phyloP scores from a whole-genome alignment of 2,329 filamentous ascomycete species.

The Exophiala mesophila region DNA sequence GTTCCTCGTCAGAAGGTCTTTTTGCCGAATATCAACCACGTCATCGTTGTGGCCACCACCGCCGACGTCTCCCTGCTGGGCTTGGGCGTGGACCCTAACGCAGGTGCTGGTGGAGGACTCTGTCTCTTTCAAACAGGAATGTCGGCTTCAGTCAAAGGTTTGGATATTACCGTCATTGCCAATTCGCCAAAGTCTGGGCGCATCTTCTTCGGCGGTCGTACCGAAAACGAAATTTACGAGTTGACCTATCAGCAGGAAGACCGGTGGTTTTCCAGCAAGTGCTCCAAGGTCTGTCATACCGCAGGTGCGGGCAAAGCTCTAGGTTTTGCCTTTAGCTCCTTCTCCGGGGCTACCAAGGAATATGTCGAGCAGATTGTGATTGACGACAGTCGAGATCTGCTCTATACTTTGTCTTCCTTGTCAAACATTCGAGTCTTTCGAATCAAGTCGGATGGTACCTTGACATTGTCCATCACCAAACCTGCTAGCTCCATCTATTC shows the following conservation, averaged over 20 bases:
- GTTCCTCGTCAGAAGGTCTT: slow-evolving; percentile 84
- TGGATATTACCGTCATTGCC: slow-evolving; percentile 71
- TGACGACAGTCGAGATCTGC: slow-evolving; percentile 79
- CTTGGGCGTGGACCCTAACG: slow-evolving; percentile 56
- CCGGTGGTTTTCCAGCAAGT: slow-evolving; percentile 88
- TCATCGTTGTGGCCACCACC: slow-evolving; percentile 83
- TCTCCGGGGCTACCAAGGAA: slow-evolving; percentile 29
- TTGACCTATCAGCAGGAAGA: slow-evolving; percentile 96
- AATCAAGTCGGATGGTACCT: slow-evolving; percentile 58
- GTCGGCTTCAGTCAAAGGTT: slow-evolving; percentile 68
- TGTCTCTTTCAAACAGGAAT: slow-evolving; percentile 85
- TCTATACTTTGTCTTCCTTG: slow-evolving; percentile 84
- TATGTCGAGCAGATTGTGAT: slow-evolving; percentile 73
- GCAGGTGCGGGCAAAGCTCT: slow-evolving; percentile 62
- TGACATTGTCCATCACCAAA: slow-evolving; percentile 54
- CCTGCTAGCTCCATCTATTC: slow-evolving; percentile 51
- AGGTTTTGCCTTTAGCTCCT: slow-evolving; percentile 34
- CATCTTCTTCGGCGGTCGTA: slow-evolving; percentile 83
- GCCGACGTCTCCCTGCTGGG: slow-evolving; percentile 83
- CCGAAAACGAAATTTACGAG: slow-evolving; percentile 85
- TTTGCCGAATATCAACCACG: slow-evolving; percentile 74
- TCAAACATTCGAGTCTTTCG: slow-evolving; percentile 91
- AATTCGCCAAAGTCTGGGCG: slow-evolving; percentile 74
- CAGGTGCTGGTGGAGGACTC: slow-evolving; percentile 62
- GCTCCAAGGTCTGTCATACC: slow-evolving; percentile 84